phyloP scores from a whole-genome alignment of 2,329 filamentous ascomycete genomes.

The Fusarium pseudocircinatum region DNA sequence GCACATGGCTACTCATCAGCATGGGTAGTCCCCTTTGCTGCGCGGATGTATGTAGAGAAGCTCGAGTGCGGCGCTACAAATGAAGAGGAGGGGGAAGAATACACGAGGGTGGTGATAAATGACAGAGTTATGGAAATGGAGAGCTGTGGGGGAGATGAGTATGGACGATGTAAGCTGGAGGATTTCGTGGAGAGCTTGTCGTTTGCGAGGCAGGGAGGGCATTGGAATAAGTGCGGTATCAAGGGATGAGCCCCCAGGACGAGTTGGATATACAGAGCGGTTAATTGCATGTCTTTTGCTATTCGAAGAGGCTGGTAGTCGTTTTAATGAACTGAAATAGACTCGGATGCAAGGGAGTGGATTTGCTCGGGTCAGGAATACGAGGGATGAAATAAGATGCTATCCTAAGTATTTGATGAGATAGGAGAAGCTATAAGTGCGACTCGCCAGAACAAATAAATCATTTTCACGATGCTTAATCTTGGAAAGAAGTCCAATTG shows the following conservation, averaged over 20 bases:
- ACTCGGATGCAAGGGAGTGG: conserved; percentile 11
- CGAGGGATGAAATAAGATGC: not conserved
- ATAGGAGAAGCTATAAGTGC: not conserved
- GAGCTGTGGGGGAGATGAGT: conserved; percentile 73
- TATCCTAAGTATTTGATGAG: not conserved
- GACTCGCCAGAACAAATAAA: not conserved
- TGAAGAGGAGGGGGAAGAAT: conserved; percentile 77
- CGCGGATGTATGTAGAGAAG: conserved; percentile 87
- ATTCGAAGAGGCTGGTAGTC: not conserved
- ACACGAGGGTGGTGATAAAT: conserved; percentile 84
- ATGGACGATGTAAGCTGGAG: conserved; percentile 75
- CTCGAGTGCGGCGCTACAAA: conserved; percentile 68
- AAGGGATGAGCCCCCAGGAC: not conserved
- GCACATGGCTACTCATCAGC: conserved; percentile 77
- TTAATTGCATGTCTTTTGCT: conserved; percentile 25
- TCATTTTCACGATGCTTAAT: not conserved
- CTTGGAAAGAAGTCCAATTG: not conserved
- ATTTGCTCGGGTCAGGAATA: conserved; percentile 6
- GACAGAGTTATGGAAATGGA: conserved; percentile 79
- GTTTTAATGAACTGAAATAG: conserved; percentile 24
- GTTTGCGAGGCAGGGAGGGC: conserved; percentile 77
- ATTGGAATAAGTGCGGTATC: conserved; percentile 64
- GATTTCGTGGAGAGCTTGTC: conserved; percentile 78
- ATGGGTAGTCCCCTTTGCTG: conserved; percentile 85
- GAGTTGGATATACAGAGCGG: conserved; percentile 4